phyloP scores from a whole-genome alignment of 371 early-diverging fungal genomes.

The Lichtheimia ramosa region DNA sequence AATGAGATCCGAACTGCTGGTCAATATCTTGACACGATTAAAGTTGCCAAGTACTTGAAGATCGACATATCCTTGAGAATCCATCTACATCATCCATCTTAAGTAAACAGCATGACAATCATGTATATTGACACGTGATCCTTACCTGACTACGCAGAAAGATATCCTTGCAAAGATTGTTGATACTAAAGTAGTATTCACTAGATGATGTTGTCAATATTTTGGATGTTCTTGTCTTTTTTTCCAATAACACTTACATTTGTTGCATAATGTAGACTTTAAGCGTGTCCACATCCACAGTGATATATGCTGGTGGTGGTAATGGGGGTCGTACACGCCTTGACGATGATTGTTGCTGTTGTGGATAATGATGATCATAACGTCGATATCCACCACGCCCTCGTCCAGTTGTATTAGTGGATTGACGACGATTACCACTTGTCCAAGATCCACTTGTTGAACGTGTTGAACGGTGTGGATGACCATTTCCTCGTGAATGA shows the following conservation, averaged over 20 bases:
- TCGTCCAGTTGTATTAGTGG: too few species aligned
- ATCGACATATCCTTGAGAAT: constrained; percentile 77
- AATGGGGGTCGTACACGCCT: too few species aligned
- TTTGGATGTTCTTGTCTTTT: not conserved
- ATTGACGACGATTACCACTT: too few species aligned
- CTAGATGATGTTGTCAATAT: not conserved
- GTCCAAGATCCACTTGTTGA: too few species aligned
- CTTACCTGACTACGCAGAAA: constrained; percentile 73
- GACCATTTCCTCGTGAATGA: constrained; percentile 3
- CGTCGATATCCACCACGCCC: constrained; percentile 4
- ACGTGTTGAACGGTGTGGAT: too few species aligned
- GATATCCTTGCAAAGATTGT: constrained; percentile 91
- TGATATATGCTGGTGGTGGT: constrained; percentile 35
- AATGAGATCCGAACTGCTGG: constrained; percentile 62
- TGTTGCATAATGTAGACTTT: constrained; percentile 62
- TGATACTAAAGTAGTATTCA: constrained; percentile 93
- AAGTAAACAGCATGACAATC: too few species aligned
- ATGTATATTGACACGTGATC: too few species aligned
- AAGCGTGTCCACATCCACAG: constrained; percentile 39
- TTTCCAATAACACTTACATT: constrained; percentile 21
- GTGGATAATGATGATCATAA: not conserved
- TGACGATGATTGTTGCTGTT: not conserved
- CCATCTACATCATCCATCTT: constrained; percentile 66
- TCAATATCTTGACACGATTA: constrained; percentile 79
- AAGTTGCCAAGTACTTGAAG: constrained; percentile 76